Conservation (phyloP, 129 eudicot genomes). For the Chrysanthemum seticuspe region DNA sequence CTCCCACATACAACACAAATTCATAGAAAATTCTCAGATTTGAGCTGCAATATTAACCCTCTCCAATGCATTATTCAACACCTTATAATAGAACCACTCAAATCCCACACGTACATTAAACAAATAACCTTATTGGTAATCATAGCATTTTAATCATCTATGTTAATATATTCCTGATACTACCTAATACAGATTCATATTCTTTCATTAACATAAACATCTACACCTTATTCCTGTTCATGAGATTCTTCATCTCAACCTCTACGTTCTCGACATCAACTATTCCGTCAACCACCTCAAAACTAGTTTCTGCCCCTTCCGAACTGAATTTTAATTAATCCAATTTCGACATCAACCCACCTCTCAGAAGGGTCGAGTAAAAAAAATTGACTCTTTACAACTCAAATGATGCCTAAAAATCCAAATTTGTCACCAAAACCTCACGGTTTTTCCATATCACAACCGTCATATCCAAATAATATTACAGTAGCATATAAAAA, state of each 20-base stretch:
- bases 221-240: slow-evolving; percentile 72
- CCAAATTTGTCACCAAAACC: too few species aligned
- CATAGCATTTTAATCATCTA: neutral
- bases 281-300: neutral
- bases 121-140: slow-evolving; percentile 54
- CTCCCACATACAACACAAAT: slow-evolving; percentile 97
- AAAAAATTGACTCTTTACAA: too few species aligned
- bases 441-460: too few species aligned
- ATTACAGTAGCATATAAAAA: too few species aligned
- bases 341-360: slow-evolving; percentile 48
- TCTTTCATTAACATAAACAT: slow-evolving; percentile 71
- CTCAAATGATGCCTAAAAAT: too few species aligned
- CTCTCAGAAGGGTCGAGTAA: slow-evolving; percentile 26
- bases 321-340: slow-evolving; percentile 66
- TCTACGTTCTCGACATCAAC: slow-evolving; percentile 2
- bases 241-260: slow-evolving; percentile 62
- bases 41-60: slow-evolving; percentile 78
- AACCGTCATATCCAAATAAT: too few species aligned
- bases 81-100: slow-evolving; percentile 79
- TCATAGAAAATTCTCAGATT: slow-evolving; percentile 80
- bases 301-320: neutral
- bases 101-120: slow-evolving; percentile 92
- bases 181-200: slow-evolving; percentile 90
- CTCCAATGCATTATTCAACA: slow-evolving; percentile 86
- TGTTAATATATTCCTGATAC: slow-evolving; percentile 85